A percentile compares a stretch with the other conserved stretches of the same genome.
These are phyloP conservation scores for Teunomyces pallodes DNA, from an alignment of 805 yeast species.

Conservation along the genomic window DNA sequence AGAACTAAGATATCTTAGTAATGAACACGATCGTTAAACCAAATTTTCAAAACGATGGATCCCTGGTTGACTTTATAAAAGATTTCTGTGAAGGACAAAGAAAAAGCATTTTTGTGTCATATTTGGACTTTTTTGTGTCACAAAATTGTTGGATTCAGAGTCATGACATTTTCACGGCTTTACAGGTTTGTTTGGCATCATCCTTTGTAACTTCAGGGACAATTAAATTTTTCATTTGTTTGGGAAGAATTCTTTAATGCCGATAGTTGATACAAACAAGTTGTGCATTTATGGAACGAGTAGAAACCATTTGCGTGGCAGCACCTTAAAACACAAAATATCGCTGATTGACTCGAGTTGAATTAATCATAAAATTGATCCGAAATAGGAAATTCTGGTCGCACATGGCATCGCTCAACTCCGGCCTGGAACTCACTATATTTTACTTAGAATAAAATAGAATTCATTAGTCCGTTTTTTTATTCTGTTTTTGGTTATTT, in stretches of 20 bases:
- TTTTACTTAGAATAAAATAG: too few relatives aligned
- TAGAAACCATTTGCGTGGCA: neutral
- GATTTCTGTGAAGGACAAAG: constrained; percentile 8
- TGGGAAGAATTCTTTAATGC: neutral
- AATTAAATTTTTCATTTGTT: neutral
- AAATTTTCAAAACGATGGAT: constrained; percentile 9
- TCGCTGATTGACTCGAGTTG: neutral
- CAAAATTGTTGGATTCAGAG: neutral
- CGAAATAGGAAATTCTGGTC: neutral
- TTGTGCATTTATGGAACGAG: neutral
- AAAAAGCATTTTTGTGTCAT: neutral
- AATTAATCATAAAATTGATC: neutral
- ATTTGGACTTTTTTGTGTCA: too few relatives aligned
- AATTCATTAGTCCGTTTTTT: too few relatives aligned
- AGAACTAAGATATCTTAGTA: constrained; percentile 12
- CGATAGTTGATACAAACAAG: neutral
- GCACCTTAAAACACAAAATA: neutral
- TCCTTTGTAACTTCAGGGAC: too few relatives aligned
- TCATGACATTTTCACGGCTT: neutral
- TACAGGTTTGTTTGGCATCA: neutral
- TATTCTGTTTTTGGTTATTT: too few relatives aligned
- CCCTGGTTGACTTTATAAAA: neutral
- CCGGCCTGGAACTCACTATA: neutral
- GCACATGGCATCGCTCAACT: neutral
- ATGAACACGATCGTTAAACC: constrained; percentile 31